phyloP scores from a whole-genome alignment of 2,329 filamentous ascomycete genomes.

The Aureobasidium sp. region DNA sequence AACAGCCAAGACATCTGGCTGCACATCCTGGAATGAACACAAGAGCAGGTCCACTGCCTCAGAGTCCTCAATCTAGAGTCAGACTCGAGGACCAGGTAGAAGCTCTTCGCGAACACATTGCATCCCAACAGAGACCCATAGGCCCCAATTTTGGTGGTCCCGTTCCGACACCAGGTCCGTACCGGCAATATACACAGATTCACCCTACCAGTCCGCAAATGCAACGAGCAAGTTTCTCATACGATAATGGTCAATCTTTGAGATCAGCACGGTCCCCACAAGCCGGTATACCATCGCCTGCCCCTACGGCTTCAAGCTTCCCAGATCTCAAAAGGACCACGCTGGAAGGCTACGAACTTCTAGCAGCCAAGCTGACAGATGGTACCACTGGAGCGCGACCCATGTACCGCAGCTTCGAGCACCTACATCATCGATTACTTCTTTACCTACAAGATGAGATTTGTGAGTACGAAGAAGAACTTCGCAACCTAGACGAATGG shows the following conservation, averaged over 20 bases:
- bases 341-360: constrained; percentile 53
- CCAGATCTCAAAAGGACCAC: constrained; percentile 26
- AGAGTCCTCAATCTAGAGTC: constrained; percentile 15
- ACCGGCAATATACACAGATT: neutral
- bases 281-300: constrained; percentile 1
- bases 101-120: constrained; percentile 2
- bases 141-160: neutral
- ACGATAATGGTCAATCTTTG: neutral
- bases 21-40: neutral
- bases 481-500: constrained; percentile 60
- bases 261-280: neutral
- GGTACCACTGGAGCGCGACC: constrained; percentile 36
- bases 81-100: constrained; percentile 6
- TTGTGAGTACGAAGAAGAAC: constrained; percentile 69
- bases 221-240: neutral
- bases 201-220: constrained; percentile 14
- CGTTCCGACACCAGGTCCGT: neutral
- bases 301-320: neutral
- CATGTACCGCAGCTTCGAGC: constrained; percentile 76
- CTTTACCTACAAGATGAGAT: constrained; percentile 83
- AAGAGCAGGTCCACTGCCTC: constrained; percentile 15
- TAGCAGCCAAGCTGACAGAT: constrained; percentile 36
- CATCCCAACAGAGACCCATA: neutral
- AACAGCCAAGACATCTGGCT: constrained; percentile 1
- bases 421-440: constrained; percentile 73